Evolutionary conservation across 371 early-diverging fungal genomes (phyloP).

Genomic region (Mortierella sp.): DNA sequence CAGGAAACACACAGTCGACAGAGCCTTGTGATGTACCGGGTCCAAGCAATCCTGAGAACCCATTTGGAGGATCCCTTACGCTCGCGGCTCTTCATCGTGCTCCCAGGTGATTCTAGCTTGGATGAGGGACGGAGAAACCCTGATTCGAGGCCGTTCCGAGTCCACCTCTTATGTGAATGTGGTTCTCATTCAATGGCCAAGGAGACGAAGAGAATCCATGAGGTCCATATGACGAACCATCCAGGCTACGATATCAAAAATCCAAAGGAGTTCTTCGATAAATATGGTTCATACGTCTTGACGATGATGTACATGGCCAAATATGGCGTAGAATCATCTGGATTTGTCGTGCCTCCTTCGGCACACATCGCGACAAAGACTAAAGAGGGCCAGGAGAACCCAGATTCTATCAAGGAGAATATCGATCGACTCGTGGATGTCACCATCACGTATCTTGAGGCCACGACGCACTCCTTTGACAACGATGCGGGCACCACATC

Average conservation of each 20-base stretch:
- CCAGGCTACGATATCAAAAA: constrained; percentile 2
- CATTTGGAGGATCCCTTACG: constrained; percentile 18
- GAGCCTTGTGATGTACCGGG: not conserved
- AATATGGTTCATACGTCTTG: constrained; percentile 7
- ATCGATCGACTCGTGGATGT: too few species aligned
- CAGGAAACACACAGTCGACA: constrained; percentile 6
- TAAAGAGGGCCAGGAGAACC: too few species aligned
- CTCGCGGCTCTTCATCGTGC: constrained; percentile 28
- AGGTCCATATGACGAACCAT: constrained; percentile 9
- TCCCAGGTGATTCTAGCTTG: constrained; percentile 5
- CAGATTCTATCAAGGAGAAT: too few species aligned
- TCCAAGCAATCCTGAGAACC: constrained; percentile 10
- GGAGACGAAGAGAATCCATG: not conserved
- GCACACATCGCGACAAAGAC: not conserved
- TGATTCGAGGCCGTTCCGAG: not conserved
- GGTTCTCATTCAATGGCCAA: not conserved
- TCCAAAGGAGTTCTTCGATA: not conserved
- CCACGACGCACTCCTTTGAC: too few species aligned
- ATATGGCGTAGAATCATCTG: not conserved
- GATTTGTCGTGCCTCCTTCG: not conserved
- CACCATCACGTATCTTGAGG: too few species aligned
- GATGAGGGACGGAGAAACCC: not conserved
- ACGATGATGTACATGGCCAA: constrained; percentile 6
- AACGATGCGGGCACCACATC: too few species aligned
- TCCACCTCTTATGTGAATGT: constrained; percentile 1